Evolutionary conservation across 139 green algal species (phyloP), one percentile per base, ranked within the genome.

Genomic region (Auxenochlorella pyrenoidosa): DNA sequence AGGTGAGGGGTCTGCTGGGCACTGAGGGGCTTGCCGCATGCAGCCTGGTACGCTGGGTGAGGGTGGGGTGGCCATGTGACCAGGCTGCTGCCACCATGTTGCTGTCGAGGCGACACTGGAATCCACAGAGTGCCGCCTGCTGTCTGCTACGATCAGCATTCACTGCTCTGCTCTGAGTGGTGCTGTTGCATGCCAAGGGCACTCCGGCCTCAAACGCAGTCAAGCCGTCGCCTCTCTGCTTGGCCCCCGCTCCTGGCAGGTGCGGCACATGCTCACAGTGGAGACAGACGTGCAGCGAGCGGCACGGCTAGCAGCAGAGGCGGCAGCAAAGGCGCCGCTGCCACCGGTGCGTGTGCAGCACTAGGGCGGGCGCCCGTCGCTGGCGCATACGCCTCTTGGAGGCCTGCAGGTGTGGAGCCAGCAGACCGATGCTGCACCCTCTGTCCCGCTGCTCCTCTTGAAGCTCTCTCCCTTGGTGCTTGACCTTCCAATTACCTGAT

Each of bases 221-320:
- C n/a, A n/a, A n/a, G n/a, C n/a, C n/a, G n/a, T n/a, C n/a, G n/a
- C n/a, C n/a, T n/a, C n/a, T n/a, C n/a, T n/a, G n/a, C n/a, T n/a
- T n/a, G n/a, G n/a, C n/a, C n/a, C n/a, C n/a, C n/a, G n/a, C n/a
- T n/a, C n/a, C n/a, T 12, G 71, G 44, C 85, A 94, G 91, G 90
- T 94, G 26, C 89, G 91, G 38, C 91, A 94, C 60, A 38, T 94
- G 54, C 43, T 94, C 15, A 59, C 47, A 6, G 90, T 94, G 24
- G 91, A 94, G 63, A 94, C 91, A 15, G 91, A 93, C 44, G 36
- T 38, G 54, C 86, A 54, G 41, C 82, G 86, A 18, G 70, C 80
- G 36, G 82, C 71, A 44, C 70, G 91, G 43, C 65, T 91, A 70
- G 87, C 72, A 1, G 70, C 66, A 54, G 81, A 94, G 34, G 82